phyloP scores from a whole-genome alignment of 495 filamentous ascomycete species.

The Entonaema liquescens region DNA sequence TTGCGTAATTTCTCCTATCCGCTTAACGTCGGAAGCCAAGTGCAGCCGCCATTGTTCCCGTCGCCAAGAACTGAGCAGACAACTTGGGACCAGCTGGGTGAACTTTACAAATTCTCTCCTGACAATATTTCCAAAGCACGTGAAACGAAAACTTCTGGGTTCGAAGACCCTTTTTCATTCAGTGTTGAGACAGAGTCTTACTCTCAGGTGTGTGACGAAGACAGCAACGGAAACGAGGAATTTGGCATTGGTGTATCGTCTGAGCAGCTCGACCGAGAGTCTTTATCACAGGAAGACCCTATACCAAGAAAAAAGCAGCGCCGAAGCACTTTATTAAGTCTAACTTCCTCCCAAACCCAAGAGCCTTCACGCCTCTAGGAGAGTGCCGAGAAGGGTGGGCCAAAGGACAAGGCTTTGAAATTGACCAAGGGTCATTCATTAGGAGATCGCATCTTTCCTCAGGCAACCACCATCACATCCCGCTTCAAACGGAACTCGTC shows the following conservation, averaged over 20 bases:
- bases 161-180: constrained; percentile 45
- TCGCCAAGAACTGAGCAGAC: constrained; percentile 19
- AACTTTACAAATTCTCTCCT: constrained; percentile 43
- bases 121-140: constrained; percentile 20
- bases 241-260: constrained; percentile 6
- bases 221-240: constrained; percentile 13
- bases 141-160: constrained; percentile 16
- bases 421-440: constrained; percentile 25
- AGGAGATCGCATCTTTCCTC: constrained; percentile 33
- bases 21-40: constrained; percentile 24
- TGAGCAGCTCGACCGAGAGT: constrained; percentile 18
- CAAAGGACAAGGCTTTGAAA: constrained; percentile 30
- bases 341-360: constrained; percentile 34
- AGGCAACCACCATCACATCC: constrained; percentile 26
- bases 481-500: constrained; percentile 39
- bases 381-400: constrained; percentile 36
- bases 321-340: constrained; percentile 33
- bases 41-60: constrained; percentile 11
- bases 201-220: constrained; percentile 19
- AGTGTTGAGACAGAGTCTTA: constrained; percentile 34
- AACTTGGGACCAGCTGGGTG: constrained; percentile 43
- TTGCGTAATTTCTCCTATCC: constrained; percentile 48
- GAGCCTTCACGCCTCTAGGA: constrained; percentile 41
- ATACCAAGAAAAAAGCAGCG: constrained; percentile 36
- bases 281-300: constrained; percentile 17